These are phyloP conservation scores for Kodamaea fungicola DNA, from an alignment of 1,139 yeast species.

Conservation along the genomic window DNA sequence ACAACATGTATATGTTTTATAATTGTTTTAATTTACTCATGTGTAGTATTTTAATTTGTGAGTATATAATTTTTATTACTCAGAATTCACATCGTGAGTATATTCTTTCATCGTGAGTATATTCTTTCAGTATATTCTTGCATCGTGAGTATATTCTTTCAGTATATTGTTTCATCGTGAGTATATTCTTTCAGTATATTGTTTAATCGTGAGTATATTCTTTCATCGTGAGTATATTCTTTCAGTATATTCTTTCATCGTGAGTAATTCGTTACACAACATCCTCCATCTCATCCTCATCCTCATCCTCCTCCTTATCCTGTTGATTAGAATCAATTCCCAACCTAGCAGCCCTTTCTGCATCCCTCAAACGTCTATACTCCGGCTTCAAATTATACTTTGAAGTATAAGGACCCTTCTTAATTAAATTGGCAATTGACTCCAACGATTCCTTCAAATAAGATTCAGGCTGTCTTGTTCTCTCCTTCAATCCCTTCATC, in stretches of 20 bases:
- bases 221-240: too few relatives aligned
- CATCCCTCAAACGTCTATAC: conserved; percentile 76
- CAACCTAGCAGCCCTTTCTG: conserved; percentile 64
- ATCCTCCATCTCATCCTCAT: conserved; percentile 47
- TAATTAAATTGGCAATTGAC: conserved; percentile 81
- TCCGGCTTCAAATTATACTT: conserved; percentile 89
- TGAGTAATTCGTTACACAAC: conserved; percentile 16
- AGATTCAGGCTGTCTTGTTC: conserved; percentile 94
- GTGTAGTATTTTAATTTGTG: too few relatives aligned
- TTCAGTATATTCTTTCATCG: neutral
- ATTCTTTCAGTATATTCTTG: too few relatives aligned
- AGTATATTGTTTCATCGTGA: too few relatives aligned
- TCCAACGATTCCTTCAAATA: conserved; percentile 89
- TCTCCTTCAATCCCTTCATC: conserved; percentile 86
- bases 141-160: too few relatives aligned
- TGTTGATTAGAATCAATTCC: conserved; percentile 44
- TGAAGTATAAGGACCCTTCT: conserved; percentile 94
- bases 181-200: too few relatives aligned
- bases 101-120: too few relatives aligned
- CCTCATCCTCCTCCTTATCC: conserved; percentile 44
- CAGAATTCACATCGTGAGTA: too few relatives aligned
- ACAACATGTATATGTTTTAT: too few relatives aligned
- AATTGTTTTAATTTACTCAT: too few relatives aligned
- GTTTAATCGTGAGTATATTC: too few relatives aligned
- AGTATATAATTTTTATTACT: too few relatives aligned